Percentiles rank a stretch among this genome's conserved stretches.
These are phyloP conservation scores for Fistulifera pelliculosa DNA, from an alignment of 108 stramenopile species.

Conservation along the genomic window DNA sequence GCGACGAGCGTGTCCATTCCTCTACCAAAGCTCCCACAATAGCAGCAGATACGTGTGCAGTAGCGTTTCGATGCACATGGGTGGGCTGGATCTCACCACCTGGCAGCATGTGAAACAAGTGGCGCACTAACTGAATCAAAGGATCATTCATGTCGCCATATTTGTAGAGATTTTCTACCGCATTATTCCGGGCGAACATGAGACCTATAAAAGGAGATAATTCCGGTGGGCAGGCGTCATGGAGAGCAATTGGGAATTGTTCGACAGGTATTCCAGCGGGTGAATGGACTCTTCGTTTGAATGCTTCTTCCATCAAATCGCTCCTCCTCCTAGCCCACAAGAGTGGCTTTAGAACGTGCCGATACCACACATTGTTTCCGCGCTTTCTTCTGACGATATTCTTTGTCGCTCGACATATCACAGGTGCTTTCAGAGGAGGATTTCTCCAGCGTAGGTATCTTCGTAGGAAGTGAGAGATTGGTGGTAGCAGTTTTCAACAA, in stretches of 20 bases:
- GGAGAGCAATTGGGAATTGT: conserved; percentile 1
- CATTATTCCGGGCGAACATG: conserved; percentile 4
- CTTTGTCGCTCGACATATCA: too few species aligned
- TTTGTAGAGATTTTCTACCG: conserved; percentile 5
- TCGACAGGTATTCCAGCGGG: conserved; percentile 7
- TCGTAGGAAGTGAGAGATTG: too few species aligned
- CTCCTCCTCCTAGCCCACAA: neutral
- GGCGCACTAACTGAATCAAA: neutral
- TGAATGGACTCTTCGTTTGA: neutral
- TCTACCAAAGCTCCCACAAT: conserved; percentile 4
- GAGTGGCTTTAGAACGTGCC: conserved; percentile 5
- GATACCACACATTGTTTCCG: conserved; percentile 7
- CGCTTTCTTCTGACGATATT: too few species aligned
- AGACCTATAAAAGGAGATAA: conserved; percentile 4
- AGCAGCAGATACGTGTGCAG: conserved; percentile 2
- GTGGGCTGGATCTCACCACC: conserved; percentile 10
- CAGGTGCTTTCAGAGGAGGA: too few species aligned
- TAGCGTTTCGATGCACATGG: conserved; percentile 4
- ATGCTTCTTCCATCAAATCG: neutral
- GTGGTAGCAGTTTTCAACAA: too few species aligned
- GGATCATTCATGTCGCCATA: conserved; percentile 6
- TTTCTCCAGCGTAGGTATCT: too few species aligned
- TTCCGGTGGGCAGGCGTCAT: neutral
- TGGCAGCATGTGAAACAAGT: conserved; percentile 6
- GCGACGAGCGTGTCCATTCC: neutral